Evolutionary conservation across 148 eudicot species (phyloP), one percentile per base, ranked within the genome.

Genomic region (Nepenthes gracilis): DNA sequence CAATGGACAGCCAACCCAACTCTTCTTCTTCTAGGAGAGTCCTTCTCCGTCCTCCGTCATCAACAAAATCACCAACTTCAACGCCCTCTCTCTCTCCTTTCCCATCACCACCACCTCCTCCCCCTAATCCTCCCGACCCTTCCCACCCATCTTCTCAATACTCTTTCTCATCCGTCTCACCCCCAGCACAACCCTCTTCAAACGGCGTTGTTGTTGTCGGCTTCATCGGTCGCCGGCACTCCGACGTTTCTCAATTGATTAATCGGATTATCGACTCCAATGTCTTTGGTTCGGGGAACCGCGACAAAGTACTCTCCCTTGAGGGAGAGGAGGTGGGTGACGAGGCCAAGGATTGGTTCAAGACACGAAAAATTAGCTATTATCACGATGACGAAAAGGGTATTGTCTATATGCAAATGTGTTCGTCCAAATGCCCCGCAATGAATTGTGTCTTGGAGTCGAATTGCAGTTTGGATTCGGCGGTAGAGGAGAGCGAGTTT

Each of bases 191-290:
- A 36, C 34, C 72, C 43, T 51, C 77, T 13, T 43, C 63, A 51
- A 66, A 63, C 48, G 95, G 87, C 66, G 81, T 87, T 64, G 87
- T 85, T 4, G 92, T 87, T 1, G 90, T 90, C 43, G 95, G 97
- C 5, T 84, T 90, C 79, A 74, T 90, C 47, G 82, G 82, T 9
- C 73, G 77, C 13, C 77, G 78, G 6, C 61, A 61, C 45, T 34
- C 37, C 9, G 82, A 86, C 45, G 80, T 81, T 12, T 67, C 86
- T 2, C 78, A 85, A 47, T 73, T 92, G 35, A 79, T 88, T 60
- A 88, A 88, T 76, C 78, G 87, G 43, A 56, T 92, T 1, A 37
- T 88, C 53, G 96, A 92, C 76, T 71, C 83, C 49, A 65, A 77
- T 37, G 75, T 84, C 43, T 87, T 91, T 49, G 95, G 97, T 47